Percentiles rank a stretch among this genome's conserved stretches.
phyloP scores from a whole-genome alignment of 371 early-diverging fungal species.

The Blakeslea trispora region DNA sequence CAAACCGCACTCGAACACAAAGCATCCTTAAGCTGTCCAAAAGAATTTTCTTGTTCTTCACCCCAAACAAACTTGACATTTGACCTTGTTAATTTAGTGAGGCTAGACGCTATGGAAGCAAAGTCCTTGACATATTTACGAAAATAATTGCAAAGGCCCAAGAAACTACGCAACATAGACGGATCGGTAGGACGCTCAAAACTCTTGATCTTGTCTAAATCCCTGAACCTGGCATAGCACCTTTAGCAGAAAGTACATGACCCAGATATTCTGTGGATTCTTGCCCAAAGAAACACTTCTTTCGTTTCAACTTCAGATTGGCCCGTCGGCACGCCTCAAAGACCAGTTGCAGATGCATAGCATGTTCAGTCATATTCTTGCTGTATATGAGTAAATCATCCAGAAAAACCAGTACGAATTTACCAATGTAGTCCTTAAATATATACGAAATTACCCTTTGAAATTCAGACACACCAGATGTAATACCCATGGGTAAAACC shows the following conservation, averaged over 20 bases:
- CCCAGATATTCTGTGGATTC: not conserved
- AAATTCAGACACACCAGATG: constrained; percentile 40
- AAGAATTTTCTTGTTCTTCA: constrained; percentile 21
- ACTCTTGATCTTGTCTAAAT: constrained; percentile 5
- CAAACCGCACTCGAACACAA: constrained; percentile 23
- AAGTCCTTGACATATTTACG: constrained; percentile 33
- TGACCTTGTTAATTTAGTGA: constrained; percentile 13
- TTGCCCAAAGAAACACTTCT: constrained; percentile 9
- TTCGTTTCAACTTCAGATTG: constrained; percentile 35
- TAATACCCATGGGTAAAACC: constrained; percentile 52
- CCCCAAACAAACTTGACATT: constrained; percentile 20
- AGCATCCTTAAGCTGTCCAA: constrained; percentile 12
- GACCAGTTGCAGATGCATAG: constrained; percentile 32
- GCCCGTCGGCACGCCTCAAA: constrained; percentile 31
- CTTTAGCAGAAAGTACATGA: not conserved
- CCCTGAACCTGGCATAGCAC: not conserved
- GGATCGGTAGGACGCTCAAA: constrained; percentile 9
- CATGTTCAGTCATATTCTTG: constrained; percentile 35
- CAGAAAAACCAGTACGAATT: constrained; percentile 39
- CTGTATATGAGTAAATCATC: constrained; percentile 54
- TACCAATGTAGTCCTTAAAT: constrained; percentile 7
- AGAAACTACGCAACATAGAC: constrained; percentile 23
- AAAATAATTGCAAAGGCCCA: constrained; percentile 37
- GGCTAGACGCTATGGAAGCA: constrained; percentile 9
- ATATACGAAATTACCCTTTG: constrained; percentile 17